phyloP scores from a whole-genome alignment of 2,329 filamentous ascomycete species.

The Gnomoniopsis smithogilvyi region DNA sequence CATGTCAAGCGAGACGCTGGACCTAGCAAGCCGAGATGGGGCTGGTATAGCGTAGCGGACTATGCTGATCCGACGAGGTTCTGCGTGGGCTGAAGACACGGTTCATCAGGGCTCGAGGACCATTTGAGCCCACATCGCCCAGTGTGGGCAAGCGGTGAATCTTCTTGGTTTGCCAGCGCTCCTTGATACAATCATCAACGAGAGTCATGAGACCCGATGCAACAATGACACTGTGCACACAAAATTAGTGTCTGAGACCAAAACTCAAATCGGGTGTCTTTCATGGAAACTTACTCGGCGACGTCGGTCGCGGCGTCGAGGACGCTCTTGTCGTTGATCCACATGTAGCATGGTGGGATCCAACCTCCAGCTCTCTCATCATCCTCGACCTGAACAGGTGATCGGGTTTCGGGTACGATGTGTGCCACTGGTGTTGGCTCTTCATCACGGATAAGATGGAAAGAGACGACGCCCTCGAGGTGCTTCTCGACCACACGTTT shows the following conservation, averaged over 20 bases:
- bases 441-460: conserved; percentile 72
- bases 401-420: conserved; percentile 77
- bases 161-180: conserved; percentile 61
- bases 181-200: conserved; percentile 87
- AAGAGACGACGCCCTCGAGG: conserved; percentile 63
- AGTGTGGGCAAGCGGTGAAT: conserved; percentile 35
- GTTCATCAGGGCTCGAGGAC: conserved; percentile 33
- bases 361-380: conserved; percentile 81
- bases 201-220: conserved; percentile 86
- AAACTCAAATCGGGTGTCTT: background rate
- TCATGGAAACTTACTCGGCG: conserved; percentile 65
- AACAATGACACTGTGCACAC: conserved; percentile 77
- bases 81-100: conserved; percentile 31
- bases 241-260: no score
- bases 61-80: conserved; percentile 20
- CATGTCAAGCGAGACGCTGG: no score
- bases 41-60: conserved; percentile 22
- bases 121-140: conserved; percentile 32
- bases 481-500: conserved; percentile 69
- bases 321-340: conserved; percentile 74
- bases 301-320: conserved; percentile 72
- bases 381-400: conserved; percentile 64
- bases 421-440: conserved; percentile 68
- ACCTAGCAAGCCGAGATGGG: conserved; percentile 22
- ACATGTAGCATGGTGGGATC: conserved; percentile 87